Evolutionary conservation across 306 rosid genomes (phyloP).

Genomic region (Quillaja saponaria): DNA sequence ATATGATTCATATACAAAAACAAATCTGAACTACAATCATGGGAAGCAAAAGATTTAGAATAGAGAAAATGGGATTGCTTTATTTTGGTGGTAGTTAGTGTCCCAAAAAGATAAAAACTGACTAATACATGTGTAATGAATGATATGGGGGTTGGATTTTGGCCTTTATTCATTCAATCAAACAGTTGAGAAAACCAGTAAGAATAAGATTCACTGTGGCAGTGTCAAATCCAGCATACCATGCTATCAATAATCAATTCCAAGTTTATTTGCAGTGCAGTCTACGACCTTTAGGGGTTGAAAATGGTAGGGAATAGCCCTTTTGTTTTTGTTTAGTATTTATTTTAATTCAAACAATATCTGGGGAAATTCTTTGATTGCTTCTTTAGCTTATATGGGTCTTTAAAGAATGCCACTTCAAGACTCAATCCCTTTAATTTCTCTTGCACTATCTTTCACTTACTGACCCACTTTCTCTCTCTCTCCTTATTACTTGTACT

Average conservation of each 20-base stretch:
- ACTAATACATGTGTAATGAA: too few relatives aligned
- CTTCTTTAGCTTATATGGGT: constrained; percentile 11
- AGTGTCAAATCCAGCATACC: constrained; percentile 19
- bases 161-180: constrained; percentile 3
- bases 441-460: constrained; percentile 1
- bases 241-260: background rate
- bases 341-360: background rate
- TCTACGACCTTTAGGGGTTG: too few relatives aligned
- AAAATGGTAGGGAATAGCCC: background rate
- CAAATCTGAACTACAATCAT: too few relatives aligned
- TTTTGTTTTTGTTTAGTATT: too few relatives aligned
- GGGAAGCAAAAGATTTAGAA: too few relatives aligned
- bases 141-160: too few relatives aligned
- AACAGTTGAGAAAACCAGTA: constrained; percentile 24
- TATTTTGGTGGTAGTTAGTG: constrained; percentile 30
- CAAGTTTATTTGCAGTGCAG: too few relatives aligned
- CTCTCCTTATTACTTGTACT: background rate
- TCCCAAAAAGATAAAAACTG: background rate
- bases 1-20: too few relatives aligned
- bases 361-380: constrained; percentile 19
- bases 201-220: constrained; percentile 38
- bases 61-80: too few relatives aligned
- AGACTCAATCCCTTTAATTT: constrained; percentile 48
- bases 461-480: constrained; percentile 6
- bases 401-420: constrained; percentile 52